These are phyloP conservation scores for Pleurotus tuoliensis DNA, from an alignment of 768 basidiomycete species.

Conservation along the genomic window DNA sequence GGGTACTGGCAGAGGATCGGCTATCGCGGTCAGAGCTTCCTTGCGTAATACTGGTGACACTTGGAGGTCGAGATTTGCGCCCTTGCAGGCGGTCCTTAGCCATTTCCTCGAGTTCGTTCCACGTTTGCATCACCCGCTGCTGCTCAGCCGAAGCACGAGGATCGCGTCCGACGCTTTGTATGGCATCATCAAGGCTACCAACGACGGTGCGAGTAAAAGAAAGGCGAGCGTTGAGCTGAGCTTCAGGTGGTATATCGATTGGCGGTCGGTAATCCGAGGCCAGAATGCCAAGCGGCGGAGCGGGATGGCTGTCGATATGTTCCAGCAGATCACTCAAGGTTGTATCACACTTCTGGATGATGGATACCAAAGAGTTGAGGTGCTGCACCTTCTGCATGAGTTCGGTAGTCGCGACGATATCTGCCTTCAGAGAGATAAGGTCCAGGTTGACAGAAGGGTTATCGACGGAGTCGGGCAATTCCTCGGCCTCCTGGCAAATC, in stretches of 20 bases:
- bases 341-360: constrained; percentile 59
- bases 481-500: constrained; percentile 41
- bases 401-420: constrained; percentile 48
- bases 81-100: constrained; percentile 60
- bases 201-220: constrained; percentile 57
- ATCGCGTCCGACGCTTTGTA: constrained; percentile 50
- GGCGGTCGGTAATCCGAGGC: constrained; percentile 46
- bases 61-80: constrained; percentile 60
- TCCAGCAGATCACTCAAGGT: constrained; percentile 81
- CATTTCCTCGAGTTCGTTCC: constrained; percentile 82
- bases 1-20: constrained; percentile 36
- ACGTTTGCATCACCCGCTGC: constrained; percentile 71
- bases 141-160: constrained; percentile 55
- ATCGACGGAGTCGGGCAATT: constrained; percentile 40
- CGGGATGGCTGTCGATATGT: constrained; percentile 82
- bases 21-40: constrained; percentile 57
- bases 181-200: constrained; percentile 38
- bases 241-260: constrained; percentile 49
- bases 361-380: constrained; percentile 50
- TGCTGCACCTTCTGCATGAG: constrained; percentile 48
- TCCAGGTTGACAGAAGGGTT: constrained; percentile 49
- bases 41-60: constrained; percentile 54
- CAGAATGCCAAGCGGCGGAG: constrained; percentile 45
- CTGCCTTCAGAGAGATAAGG: constrained; percentile 54
- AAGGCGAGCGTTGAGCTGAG: constrained; percentile 61